A percentile compares a stretch with the other conserved stretches of the same genome.
Conservation (phyloP, 2,329 filamentous ascomycete species). For the Apiospora koreana region DNA sequence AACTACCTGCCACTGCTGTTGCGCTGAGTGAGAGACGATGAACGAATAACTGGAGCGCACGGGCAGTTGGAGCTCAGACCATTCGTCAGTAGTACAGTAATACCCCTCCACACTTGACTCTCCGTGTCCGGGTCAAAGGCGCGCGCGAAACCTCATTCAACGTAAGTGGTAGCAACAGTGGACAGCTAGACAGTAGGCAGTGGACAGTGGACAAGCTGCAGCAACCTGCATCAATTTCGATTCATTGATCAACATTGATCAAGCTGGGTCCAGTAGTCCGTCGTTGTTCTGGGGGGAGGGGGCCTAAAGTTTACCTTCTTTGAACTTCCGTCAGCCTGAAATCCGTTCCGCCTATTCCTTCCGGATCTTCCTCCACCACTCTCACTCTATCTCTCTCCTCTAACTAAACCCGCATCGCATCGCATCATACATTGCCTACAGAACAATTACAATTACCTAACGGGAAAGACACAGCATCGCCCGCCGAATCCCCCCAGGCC, state of each 20-base stretch:
- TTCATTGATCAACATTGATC: no score
- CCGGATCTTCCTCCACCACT: neutral
- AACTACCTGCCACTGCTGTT: no score
- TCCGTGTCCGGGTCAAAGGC: constrained; percentile 7
- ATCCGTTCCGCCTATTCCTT: constrained; percentile 9
- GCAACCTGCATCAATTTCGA: neutral
- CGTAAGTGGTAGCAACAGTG: constrained; percentile 1
- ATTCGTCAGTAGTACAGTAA: neutral
- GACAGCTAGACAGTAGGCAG: no score
- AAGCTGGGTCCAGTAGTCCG: neutral
- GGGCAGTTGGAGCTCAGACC: neutral
- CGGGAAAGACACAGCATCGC: neutral
- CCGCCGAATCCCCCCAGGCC: neutral
- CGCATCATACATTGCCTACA: neutral
- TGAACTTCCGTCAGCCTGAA: constrained; percentile 5
- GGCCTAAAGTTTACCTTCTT: constrained; percentile 4
- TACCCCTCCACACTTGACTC: constrained; percentile 4
- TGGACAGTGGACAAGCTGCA: constrained; percentile 1
- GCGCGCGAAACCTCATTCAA: constrained; percentile 6
- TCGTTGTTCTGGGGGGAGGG: neutral
- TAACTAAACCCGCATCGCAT: neutral
- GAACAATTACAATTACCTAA: neutral
- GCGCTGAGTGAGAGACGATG: no score
- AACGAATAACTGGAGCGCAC: neutral
- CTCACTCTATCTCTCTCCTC: neutral